Conservation (phyloP, 1,284 basidiomycete species). For the Ustilago cynodontis region DNA sequence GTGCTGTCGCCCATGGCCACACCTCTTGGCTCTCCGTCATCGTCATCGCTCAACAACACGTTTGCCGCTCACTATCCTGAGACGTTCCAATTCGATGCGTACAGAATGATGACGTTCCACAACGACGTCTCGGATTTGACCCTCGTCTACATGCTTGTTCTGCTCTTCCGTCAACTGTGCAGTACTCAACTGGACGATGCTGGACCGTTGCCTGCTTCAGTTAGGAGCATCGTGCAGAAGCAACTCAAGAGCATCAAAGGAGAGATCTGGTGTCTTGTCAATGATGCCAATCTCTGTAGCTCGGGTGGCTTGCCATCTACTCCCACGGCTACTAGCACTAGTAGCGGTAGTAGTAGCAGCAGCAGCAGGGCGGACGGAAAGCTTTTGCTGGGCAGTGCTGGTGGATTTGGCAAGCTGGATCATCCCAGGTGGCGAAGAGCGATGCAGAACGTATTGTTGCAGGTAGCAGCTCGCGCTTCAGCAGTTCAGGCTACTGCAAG, state of each 20-base stretch:
- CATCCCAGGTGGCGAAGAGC: constrained; percentile 73
- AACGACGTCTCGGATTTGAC: constrained; percentile 82
- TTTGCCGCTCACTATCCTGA: constrained; percentile 72
- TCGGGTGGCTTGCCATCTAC: constrained; percentile 16
- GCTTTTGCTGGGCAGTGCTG: constrained; percentile 37
- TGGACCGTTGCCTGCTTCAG: constrained; percentile 24
- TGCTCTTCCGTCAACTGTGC: constrained; percentile 80
- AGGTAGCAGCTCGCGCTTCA: constrained; percentile 76
- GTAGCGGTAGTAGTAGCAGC: constrained; percentile 3
- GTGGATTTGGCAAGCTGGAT: constrained; percentile 70
- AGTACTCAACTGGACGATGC: constrained; percentile 74
- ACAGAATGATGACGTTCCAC: constrained; percentile 78
- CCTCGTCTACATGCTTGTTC: constrained; percentile 81
- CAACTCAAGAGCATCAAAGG: constrained; percentile 72
- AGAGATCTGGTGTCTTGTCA: constrained; percentile 82
- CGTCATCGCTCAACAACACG: constrained; percentile 55
- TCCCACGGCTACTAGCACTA: not conserved
- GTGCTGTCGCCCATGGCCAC: constrained; percentile 57
- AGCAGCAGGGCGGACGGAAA: constrained; percentile 18
- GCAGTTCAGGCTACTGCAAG: constrained; percentile 51
- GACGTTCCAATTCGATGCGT: constrained; percentile 84
- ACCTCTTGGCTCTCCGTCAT: constrained; percentile 68
- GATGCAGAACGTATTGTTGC: constrained; percentile 77
- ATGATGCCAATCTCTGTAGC: constrained; percentile 71
- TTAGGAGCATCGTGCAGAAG: constrained; percentile 37